Conservation (phyloP, 2,329 filamentous ascomycete species). For the Teratosphaeria gauchensis region DNA sequence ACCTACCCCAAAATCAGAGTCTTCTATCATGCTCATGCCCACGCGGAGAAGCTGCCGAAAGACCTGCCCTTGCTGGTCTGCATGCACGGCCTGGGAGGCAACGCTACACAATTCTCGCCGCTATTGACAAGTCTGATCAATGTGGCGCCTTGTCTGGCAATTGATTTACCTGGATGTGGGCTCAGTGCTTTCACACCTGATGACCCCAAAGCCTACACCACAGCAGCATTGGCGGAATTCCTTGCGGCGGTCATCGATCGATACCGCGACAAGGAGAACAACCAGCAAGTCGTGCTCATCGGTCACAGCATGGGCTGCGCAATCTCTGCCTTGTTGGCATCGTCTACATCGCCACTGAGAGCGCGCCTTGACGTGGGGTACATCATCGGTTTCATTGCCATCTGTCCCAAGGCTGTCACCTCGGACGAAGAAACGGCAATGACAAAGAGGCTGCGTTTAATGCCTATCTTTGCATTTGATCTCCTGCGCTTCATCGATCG, state of each 20-base stretch:
- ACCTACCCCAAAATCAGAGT: slow-evolving; percentile 69
- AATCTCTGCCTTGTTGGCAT: slow-evolving; percentile 62
- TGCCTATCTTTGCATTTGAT: slow-evolving; percentile 66
- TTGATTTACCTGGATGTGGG: slow-evolving; percentile 87
- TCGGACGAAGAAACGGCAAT: slow-evolving; percentile 28
- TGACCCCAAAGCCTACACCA: slow-evolving; percentile 68
- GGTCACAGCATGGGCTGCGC: slow-evolving; percentile 88
- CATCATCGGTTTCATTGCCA: slow-evolving; percentile 66
- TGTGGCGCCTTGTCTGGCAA: slow-evolving; percentile 71
- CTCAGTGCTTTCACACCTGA: slow-evolving; percentile 63
- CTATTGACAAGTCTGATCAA: slow-evolving; percentile 74
- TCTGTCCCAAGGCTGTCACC: slow-evolving; percentile 67
- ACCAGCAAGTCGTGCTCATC: slow-evolving; percentile 67
- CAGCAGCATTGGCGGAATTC: slow-evolving; percentile 64
- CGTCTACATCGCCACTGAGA: slow-evolving; percentile 44
- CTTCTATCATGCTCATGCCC: slow-evolving; percentile 73
- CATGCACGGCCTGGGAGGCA: slow-evolving; percentile 88
- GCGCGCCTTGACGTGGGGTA: slow-evolving; percentile 45
- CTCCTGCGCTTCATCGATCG: slow-evolving; percentile 69
- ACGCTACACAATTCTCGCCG: slow-evolving; percentile 75
- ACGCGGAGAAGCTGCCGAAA: slow-evolving; percentile 69
- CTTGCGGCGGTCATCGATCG: slow-evolving; percentile 65
- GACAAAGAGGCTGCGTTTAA: slow-evolving; percentile 51
- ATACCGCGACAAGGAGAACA: slow-evolving; percentile 53
- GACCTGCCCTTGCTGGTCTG: slow-evolving; percentile 78